Percentiles rank a stretch among this genome's conserved stretches.
These are phyloP conservation scores for Coleophoma cylindrospora DNA, from an alignment of 2,329 filamentous ascomycete species.

Conservation along the genomic window DNA sequence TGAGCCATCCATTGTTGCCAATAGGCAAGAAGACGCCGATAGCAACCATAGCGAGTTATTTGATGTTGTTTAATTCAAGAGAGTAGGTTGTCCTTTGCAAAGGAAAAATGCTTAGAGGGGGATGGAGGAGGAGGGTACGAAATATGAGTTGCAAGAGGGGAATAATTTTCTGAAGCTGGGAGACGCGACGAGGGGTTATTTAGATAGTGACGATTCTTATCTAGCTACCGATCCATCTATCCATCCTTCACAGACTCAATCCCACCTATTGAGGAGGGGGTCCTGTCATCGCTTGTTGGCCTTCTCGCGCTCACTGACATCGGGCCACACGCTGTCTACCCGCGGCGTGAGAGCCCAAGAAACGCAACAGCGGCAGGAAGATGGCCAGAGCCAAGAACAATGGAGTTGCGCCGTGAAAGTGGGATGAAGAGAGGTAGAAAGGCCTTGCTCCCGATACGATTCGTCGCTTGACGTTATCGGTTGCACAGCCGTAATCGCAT, in stretches of 20 bases:
- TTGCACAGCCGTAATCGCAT: no score
- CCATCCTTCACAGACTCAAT: no score
- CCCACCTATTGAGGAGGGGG: no score
- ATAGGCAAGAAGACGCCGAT: conserved; percentile 1
- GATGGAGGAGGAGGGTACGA: not conserved
- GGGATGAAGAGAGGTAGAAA: not conserved
- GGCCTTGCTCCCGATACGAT: no score
- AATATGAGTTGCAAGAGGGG: not conserved
- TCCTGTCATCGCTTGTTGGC: no score
- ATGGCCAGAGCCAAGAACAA: not conserved
- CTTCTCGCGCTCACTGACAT: no score
- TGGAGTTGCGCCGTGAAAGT: not conserved
- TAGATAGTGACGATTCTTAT: not conserved
- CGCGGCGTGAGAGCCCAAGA: not conserved
- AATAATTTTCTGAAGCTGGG: not conserved
- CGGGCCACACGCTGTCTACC: no score
- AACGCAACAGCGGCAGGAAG: not conserved
- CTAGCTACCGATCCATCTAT: no score
- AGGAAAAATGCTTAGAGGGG: not conserved
- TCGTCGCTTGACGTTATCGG: no score
- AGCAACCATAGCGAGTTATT: not conserved
- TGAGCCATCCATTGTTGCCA: conserved; percentile 25
- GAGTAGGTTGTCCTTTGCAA: no score
- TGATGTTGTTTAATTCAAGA: not conserved
- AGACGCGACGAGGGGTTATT: not conserved